Percentiles rank a stretch among this genome's conserved stretches.
Evolutionary conservation across 108 stramenopile species (phyloP).

Genomic region (Skeletonema marinoi): DNA sequence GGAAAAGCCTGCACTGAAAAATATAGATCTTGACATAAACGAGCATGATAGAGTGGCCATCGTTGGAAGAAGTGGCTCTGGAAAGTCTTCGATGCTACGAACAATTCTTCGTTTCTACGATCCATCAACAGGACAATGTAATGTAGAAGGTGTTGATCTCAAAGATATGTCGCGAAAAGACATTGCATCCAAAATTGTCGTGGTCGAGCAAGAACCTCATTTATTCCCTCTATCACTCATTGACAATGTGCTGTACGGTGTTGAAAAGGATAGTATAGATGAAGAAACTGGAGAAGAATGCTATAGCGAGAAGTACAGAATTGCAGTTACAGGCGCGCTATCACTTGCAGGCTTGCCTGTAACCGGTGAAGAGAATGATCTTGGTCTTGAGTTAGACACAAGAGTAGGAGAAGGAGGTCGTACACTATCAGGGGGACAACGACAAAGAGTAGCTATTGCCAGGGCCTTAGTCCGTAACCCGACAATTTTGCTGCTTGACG

Average conservation of each 20-base stretch:
- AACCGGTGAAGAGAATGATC: conserved; percentile 64
- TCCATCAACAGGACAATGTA: conserved; percentile 78
- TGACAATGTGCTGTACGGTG: conserved; percentile 92
- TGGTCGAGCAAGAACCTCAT: conserved; percentile 91
- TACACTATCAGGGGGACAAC: conserved; percentile 90
- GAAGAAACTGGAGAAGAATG: conserved; percentile 61
- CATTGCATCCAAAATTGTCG: conserved; percentile 69
- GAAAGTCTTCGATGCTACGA: conserved; percentile 90
- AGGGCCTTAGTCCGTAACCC: conserved; percentile 89
- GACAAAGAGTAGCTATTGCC: conserved; percentile 92
- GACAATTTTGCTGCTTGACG: conserved; percentile 87
- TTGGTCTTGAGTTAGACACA: conserved; percentile 87
- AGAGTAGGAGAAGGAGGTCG: conserved; percentile 93
- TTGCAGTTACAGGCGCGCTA: conserved; percentile 56
- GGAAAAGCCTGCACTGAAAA: conserved; percentile 69
- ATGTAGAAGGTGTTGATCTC: conserved; percentile 82
- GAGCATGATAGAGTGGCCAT: conserved; percentile 92
- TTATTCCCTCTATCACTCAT: conserved; percentile 89
- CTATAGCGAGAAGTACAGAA: conserved; percentile 66
- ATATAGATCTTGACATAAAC: conserved; percentile 73
- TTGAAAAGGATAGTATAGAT: conserved; percentile 74
- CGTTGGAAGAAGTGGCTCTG: conserved; percentile 91
- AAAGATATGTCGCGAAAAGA: conserved; percentile 73
- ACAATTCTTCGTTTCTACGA: conserved; percentile 94
- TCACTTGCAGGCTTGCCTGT: conserved; percentile 71